Percentiles rank a stretch among this genome's conserved stretches.
Conservation (phyloP, 257 asterid genomes). For the Anisodus tanguticus region DNA sequence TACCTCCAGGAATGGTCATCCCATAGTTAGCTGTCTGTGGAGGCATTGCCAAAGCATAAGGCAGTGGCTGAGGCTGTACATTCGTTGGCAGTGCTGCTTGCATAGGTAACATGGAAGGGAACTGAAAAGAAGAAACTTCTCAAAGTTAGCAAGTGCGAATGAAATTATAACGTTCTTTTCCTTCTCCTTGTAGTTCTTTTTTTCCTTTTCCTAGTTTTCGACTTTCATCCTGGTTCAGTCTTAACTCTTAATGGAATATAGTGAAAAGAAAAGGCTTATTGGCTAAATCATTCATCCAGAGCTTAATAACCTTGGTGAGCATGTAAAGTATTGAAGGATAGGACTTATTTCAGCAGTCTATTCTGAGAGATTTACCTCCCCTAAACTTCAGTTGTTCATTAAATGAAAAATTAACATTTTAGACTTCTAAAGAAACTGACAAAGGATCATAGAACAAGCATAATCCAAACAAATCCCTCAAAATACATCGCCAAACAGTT, state of each 20-base stretch:
- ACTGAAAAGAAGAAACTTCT: slow-evolving; percentile 42
- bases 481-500: background rate
- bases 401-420: background rate
- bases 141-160: background rate
- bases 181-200: background rate
- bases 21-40: slow-evolving; percentile 49
- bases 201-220: background rate
- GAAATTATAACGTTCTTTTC: background rate
- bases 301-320: slow-evolving; percentile 16
- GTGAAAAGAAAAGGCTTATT: background rate
- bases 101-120: slow-evolving; percentile 58
- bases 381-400: background rate
- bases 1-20: slow-evolving; percentile 57
- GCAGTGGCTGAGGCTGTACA: slow-evolving; percentile 45
- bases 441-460: background rate
- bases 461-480: background rate
- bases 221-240: background rate
- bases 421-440: background rate
- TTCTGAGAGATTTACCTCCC: background rate
- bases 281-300: background rate
- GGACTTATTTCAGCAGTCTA: background rate
- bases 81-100: slow-evolving; percentile 57
- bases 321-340: background rate
- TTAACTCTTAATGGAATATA: background rate
- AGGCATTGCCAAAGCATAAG: slow-evolving; percentile 43